phyloP scores from a whole-genome alignment of 441 rosid genomes.

The Gossypium davidsonii region DNA sequence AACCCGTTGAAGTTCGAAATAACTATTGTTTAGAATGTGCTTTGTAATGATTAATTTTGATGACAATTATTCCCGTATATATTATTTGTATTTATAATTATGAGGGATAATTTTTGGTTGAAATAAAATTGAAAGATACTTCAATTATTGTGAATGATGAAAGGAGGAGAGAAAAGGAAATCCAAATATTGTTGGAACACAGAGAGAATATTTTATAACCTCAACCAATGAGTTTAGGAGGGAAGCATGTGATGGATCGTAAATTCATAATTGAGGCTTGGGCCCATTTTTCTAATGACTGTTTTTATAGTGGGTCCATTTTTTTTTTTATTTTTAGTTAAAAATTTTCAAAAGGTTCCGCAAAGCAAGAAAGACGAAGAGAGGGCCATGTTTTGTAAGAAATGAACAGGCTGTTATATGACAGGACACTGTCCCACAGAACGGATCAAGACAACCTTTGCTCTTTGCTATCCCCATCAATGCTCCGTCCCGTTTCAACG shows the following conservation, averaged over 20 bases:
- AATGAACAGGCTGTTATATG: constrained; percentile 9
- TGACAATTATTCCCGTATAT: no score
- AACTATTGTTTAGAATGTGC: no score
- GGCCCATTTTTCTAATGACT: background rate
- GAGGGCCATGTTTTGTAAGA: background rate
- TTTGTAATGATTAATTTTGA: no score
- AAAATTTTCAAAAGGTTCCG: no score
- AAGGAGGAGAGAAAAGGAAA: no score
- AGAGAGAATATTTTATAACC: background rate
- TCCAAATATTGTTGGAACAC: background rate
- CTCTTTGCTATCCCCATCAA: background rate
- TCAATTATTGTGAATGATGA: no score
- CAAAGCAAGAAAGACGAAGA: background rate
- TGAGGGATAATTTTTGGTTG: no score
- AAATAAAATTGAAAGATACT: no score
- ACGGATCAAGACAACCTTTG: constrained; percentile 8
- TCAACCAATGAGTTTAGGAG: background rate
- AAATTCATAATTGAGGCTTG: constrained; percentile 10
- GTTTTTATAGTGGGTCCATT: background rate
- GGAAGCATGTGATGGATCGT: background rate
- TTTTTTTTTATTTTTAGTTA: background rate
- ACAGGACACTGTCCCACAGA: constrained; percentile 8
- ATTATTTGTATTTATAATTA: no score
- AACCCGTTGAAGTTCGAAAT: no score
- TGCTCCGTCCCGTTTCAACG: constrained; percentile 8